phyloP scores from a whole-genome alignment of 768 basidiomycete species.

The Boletus pseudo-olivaceus region DNA sequence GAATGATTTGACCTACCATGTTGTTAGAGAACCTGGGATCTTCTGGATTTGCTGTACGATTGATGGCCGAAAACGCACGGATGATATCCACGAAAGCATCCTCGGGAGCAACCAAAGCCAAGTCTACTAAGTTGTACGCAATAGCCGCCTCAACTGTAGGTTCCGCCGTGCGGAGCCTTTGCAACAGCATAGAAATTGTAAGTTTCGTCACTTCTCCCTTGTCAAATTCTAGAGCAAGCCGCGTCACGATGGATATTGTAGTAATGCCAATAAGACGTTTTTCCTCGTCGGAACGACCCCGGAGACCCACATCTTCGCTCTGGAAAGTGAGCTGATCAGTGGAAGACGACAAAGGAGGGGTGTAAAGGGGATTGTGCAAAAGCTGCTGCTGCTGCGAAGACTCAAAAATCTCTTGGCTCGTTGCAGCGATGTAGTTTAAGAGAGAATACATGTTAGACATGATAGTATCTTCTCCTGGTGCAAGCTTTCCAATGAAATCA shows the following conservation, averaged over 20 bases:
- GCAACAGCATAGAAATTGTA: slow-evolving; percentile 89
- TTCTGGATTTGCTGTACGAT: slow-evolving; percentile 82
- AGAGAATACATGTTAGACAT: slow-evolving; percentile 97
- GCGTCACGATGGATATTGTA: slow-evolving; percentile 87
- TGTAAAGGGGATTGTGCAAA: slow-evolving; percentile 40
- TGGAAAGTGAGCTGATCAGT: slow-evolving; percentile 51
- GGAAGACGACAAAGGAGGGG: slow-evolving; percentile 26
- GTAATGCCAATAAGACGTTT: slow-evolving; percentile 82
- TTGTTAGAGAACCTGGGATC: slow-evolving; percentile 88
- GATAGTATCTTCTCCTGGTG: slow-evolving; percentile 82
- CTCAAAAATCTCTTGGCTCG: slow-evolving; percentile 73
- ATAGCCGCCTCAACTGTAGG: slow-evolving; percentile 89
- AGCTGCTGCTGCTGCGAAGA: slow-evolving; percentile 43
- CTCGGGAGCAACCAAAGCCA: slow-evolving; percentile 76
- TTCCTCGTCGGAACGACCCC: slow-evolving; percentile 77
- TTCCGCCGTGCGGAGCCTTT: slow-evolving; percentile 80
- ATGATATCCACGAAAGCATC: slow-evolving; percentile 81
- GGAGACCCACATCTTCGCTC: slow-evolving; percentile 59
- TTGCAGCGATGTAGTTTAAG: slow-evolving; percentile 84
- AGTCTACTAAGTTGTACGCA: slow-evolving; percentile 85
- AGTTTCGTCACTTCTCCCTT: slow-evolving; percentile 86
- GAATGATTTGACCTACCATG: slow-evolving; percentile 50
- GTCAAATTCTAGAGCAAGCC: slow-evolving; percentile 82
- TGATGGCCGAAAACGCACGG: slow-evolving; percentile 78
- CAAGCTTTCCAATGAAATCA: slow-evolving; percentile 46